These are phyloP conservation scores for Scedosporium dehoogii DNA, from an alignment of 2,329 filamentous ascomycete genomes.

Conservation along the genomic window DNA sequence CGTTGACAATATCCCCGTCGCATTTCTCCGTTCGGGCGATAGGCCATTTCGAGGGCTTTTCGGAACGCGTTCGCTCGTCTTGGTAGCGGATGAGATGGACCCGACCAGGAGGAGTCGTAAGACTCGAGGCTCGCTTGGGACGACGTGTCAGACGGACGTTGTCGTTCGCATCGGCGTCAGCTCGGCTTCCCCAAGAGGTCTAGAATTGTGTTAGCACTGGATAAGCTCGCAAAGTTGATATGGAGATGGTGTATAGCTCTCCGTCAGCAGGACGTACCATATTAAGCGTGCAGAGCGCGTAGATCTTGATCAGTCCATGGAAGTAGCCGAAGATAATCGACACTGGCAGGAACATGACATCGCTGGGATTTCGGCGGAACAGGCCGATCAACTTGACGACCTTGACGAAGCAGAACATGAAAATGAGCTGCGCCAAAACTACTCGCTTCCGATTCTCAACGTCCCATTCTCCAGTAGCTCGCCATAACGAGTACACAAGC, in stretches of 20 bases:
- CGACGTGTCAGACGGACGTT: slow-evolving; percentile 52
- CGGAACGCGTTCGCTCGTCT: background rate
- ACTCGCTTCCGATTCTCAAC: slow-evolving; percentile 37
- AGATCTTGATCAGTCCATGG: slow-evolving; percentile 86
- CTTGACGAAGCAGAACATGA: slow-evolving; percentile 78
- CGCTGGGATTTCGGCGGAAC: slow-evolving; percentile 73
- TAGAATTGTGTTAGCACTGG: slow-evolving; percentile 24
- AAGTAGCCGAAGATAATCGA: slow-evolving; percentile 88
- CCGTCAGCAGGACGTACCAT: slow-evolving; percentile 50
- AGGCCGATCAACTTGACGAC: slow-evolving; percentile 83
- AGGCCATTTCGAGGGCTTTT: slow-evolving; percentile 1
- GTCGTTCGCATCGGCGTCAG: slow-evolving; percentile 81
- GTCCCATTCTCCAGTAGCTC: slow-evolving; percentile 55
- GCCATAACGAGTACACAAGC: slow-evolving; percentile 59
- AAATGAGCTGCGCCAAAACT: slow-evolving; percentile 54
- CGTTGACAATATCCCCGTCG: background rate
- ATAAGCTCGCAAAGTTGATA: background rate
- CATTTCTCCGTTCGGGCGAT: background rate
- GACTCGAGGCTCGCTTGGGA: slow-evolving; percentile 19
- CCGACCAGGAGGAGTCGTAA: slow-evolving; percentile 6
- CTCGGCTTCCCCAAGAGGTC: slow-evolving; percentile 94
- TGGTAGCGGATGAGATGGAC: slow-evolving; percentile 4
- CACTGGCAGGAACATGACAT: slow-evolving; percentile 70
- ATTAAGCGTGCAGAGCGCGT: slow-evolving; percentile 71
- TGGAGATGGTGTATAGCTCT: slow-evolving; percentile 6